Percentiles rank a stretch among this genome's conserved stretches.
Conservation (phyloP, 305 asterid genomes). For the Stenogyne calaminthoides region DNA sequence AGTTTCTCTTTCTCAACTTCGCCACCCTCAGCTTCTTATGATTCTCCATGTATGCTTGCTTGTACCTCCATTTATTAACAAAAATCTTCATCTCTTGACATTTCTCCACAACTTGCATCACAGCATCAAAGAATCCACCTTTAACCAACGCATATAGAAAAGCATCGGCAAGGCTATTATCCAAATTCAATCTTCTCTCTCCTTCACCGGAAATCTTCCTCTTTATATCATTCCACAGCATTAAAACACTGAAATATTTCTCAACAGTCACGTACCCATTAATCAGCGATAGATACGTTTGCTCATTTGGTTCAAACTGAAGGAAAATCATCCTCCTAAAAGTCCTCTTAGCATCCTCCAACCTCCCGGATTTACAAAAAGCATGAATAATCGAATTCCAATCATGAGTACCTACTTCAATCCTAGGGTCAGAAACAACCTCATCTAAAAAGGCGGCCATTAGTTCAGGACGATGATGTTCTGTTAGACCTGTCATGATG, state of each 20-base stretch:
- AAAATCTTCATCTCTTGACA: conserved; percentile 72
- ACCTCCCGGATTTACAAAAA: conserved; percentile 81
- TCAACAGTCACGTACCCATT: conserved; percentile 67
- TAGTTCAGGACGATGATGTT: conserved; percentile 88
- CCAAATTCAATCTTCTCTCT: conserved; percentile 49
- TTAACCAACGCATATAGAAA: conserved; percentile 81
- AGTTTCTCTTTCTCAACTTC: conserved; percentile 69
- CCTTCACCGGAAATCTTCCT: conserved; percentile 58
- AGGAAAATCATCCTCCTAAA: conserved; percentile 87
- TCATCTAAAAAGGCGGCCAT: conserved; percentile 93
- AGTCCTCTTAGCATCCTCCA: conserved; percentile 84
- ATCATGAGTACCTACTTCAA: conserved; percentile 79
- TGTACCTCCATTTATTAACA: conserved; percentile 94
- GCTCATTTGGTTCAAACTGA: conserved; percentile 82
- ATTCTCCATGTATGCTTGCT: conserved; percentile 97
- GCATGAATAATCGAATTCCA: conserved; percentile 98
- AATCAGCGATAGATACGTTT: conserved; percentile 82
- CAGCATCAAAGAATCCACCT: conserved; percentile 96
- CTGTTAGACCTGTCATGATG: conserved; percentile 93
- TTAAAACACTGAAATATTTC: conserved; percentile 71
- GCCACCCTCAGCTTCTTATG: conserved; percentile 86
- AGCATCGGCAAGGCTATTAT: conserved; percentile 70
- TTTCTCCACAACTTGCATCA: conserved; percentile 89
- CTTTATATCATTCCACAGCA: conserved; percentile 94
- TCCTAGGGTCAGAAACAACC: conserved; percentile 78